Conservation (phyloP, 306 rosid genomes). For the Lupinus albus region DNA sequence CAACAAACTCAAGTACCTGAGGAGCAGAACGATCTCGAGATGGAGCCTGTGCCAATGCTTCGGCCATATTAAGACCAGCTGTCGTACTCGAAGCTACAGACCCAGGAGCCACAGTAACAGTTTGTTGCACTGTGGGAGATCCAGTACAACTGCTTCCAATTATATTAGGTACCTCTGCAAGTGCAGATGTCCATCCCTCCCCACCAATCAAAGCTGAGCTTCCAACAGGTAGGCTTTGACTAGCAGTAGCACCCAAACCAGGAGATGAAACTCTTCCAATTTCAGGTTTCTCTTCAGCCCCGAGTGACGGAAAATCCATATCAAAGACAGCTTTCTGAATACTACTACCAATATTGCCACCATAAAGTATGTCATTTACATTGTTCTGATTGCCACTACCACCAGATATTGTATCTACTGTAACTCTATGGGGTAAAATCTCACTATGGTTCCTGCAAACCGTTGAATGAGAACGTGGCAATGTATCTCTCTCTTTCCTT, state of each 20-base stretch:
- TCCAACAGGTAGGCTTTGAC: constrained; percentile 77
- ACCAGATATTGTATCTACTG: constrained; percentile 57
- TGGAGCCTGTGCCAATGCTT: constrained; percentile 85
- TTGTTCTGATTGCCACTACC: constrained; percentile 54
- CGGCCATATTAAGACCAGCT: constrained; percentile 90
- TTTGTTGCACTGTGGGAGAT: constrained; percentile 57
- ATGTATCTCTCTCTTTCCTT: constrained; percentile 77
- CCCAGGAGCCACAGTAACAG: constrained; percentile 50
- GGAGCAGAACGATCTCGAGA: constrained; percentile 71
- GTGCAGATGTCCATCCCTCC: constrained; percentile 94
- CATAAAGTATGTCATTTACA: constrained; percentile 67
- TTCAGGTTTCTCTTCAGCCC: constrained; percentile 86
- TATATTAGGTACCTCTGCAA: constrained; percentile 76
- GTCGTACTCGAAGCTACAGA: constrained; percentile 50
- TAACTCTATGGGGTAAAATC: constrained; percentile 55
- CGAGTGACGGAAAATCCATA: constrained; percentile 93
- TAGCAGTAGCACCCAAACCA: constrained; percentile 66
- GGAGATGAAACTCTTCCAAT: constrained; percentile 85
- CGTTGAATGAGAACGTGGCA: constrained; percentile 84
- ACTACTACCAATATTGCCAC: constrained; percentile 52
- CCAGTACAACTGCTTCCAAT: constrained; percentile 71
- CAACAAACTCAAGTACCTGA: constrained; percentile 61
- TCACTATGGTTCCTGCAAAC: constrained; percentile 80
- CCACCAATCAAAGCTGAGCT: constrained; percentile 84
- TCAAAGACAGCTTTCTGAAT: constrained; percentile 84